phyloP scores from a whole-genome alignment of 2,329 filamentous ascomycete genomes.

The Thielaviopsis ethacetica region DNA sequence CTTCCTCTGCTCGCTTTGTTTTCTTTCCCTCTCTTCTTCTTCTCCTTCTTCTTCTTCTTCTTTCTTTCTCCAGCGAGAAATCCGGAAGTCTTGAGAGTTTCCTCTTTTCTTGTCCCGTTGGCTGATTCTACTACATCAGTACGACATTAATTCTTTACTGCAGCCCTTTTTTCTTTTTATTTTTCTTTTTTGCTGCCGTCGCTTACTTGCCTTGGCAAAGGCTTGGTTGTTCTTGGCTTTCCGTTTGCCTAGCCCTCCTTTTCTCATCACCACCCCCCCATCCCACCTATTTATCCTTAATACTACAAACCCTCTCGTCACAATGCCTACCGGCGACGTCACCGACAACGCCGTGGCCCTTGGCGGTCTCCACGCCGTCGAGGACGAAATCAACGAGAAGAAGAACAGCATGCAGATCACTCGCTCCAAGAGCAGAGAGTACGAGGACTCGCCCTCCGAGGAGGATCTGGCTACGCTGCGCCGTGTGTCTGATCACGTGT shows the following conservation, averaged over 20 bases:
- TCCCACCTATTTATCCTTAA: neutral
- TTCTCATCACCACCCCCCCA: neutral
- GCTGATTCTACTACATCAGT: neutral
- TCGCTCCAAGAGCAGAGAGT: slow-evolving; percentile 13
- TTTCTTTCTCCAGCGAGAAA: neutral
- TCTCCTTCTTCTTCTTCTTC: neutral
- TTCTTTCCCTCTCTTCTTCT: neutral
- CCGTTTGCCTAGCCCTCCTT: neutral
- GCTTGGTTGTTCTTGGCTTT: neutral
- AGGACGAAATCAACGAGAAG: slow-evolving; percentile 18
- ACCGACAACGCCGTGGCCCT: slow-evolving; percentile 21
- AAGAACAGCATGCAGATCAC: slow-evolving; percentile 15
- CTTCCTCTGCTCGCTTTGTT: neutral
- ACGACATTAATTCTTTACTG: neutral
- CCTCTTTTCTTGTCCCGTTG: neutral
- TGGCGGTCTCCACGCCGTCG: slow-evolving; percentile 16
- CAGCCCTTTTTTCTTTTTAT: neutral
- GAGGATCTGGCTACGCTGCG: slow-evolving; percentile 35
- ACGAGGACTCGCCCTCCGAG: slow-evolving; percentile 24
- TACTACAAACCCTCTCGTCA: slow-evolving; percentile 2
- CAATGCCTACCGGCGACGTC: slow-evolving; percentile 19
- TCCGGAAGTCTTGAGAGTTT: neutral
- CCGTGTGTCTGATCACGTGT: slow-evolving; percentile 40
- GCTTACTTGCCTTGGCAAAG: neutral
- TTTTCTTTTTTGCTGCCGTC: neutral